Evolutionary conservation across 352 stramenopile species (phyloP), one percentile per base, ranked within the genome.

Genomic region (Hyaloperonospora brassicae): DNA sequence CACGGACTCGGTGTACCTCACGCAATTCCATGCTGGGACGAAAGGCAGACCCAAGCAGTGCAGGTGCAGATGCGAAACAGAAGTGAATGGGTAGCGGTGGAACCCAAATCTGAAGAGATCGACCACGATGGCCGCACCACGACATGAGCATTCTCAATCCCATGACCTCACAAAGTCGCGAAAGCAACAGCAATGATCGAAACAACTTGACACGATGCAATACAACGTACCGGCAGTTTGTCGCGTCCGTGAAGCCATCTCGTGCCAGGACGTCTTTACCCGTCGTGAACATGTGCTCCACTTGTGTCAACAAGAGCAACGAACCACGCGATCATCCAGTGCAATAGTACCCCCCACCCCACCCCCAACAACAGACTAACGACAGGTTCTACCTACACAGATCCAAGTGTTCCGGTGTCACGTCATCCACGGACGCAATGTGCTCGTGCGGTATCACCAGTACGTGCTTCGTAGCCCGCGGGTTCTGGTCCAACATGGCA

Each of bases 11-110:
- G 55, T 83, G 61, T 70, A 90, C 21, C 79, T 65, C 22, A 87
- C 59, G 6, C 65, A 72, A 47, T 88, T 86, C 79, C 77, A 90
- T 1, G 45, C 56, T 0, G 75, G 77, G 5, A 74, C 46, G 49
- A 90, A 88, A 5, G 77, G 79, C 9, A 80, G 50, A 13, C 77
- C 77, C 12, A 90, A 59, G 52, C 76, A 90, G 47, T 90, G 79
- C 48, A 90, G 56, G 40, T 90, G 79, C 25, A 90, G 52, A 43
- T 90, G 79, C n/a, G 70, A 62, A 12, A 90, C 71, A 0, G 79
- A 90, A 5, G 76, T 69, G 54, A 88, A 90, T 27, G 73, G 77
- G 17, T 74, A 73, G 12, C 68, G 72, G 47, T 90, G 79, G 61
- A 90, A 90, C 31, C 79, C 79, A 30, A 90, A 60, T 54, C 79